phyloP scores from a whole-genome alignment of 2,329 filamentous ascomycete species.

The Pseudocercospora fuligena region DNA sequence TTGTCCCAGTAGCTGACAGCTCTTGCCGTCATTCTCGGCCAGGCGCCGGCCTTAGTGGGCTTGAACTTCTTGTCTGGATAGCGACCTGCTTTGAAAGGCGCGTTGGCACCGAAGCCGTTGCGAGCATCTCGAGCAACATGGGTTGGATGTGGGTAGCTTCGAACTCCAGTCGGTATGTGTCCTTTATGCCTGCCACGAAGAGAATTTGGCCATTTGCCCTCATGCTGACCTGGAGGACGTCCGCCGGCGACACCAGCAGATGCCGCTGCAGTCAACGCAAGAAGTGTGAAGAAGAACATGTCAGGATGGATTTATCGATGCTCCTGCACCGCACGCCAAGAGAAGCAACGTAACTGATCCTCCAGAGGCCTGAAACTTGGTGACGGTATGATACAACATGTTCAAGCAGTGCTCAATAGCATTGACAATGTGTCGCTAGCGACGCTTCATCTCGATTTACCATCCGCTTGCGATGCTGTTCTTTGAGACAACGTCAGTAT shows the following conservation, averaged over 20 bases:
- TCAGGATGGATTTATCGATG: constrained; percentile 42
- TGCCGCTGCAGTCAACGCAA: constrained; percentile 9
- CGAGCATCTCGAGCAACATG: background rate
- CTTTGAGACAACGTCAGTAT: background rate
- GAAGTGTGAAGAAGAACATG: constrained; percentile 20
- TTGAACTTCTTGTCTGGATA: background rate
- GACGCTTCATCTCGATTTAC: background rate
- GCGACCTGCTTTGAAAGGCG: background rate
- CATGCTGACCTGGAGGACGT: background rate
- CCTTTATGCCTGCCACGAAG: background rate
- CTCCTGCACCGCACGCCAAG: background rate
- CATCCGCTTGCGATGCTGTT: background rate
- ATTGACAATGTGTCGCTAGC: background rate
- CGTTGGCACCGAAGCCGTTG: background rate
- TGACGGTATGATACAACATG: background rate
- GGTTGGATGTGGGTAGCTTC: background rate
- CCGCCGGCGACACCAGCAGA: constrained; percentile 15
- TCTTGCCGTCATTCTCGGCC: constrained; percentile 5
- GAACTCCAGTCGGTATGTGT: background rate
- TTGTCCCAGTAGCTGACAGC: constrained; percentile 5
- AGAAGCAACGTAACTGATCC: background rate
- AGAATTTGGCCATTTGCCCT: background rate
- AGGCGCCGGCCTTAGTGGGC: background rate
- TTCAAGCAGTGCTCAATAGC: background rate
- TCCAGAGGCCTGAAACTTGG: background rate